A percentile compares a stretch with the other conserved stretches of the same genome.
Evolutionary conservation across 129 eudicot genomes (phyloP).

Genomic region (Glebionis coronaria): DNA sequence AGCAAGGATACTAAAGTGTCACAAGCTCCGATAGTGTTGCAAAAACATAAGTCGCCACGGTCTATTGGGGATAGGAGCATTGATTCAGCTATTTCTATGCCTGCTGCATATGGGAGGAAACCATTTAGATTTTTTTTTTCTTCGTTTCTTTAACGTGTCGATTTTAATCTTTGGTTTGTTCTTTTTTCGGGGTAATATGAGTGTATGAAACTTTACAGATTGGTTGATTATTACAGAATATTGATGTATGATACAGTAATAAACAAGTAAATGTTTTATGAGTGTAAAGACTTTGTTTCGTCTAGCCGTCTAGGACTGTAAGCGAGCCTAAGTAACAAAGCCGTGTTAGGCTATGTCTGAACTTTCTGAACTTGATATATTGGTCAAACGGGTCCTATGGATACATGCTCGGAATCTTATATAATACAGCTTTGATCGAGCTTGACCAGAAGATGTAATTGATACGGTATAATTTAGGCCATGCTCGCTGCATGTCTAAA

Average conservation of each 20-base stretch:
- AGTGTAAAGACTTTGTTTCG: constrained; percentile 18
- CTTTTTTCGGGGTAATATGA: constrained; percentile 9
- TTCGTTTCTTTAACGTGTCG: constrained; percentile 4
- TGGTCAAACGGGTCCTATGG: too few species aligned
- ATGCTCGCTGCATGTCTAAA: too few species aligned
- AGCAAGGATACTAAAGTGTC: constrained; percentile 44
- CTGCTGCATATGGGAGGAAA: constrained; percentile 69
- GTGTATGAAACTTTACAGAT: constrained; percentile 28
- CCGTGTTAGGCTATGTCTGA: too few species aligned
- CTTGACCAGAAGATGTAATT: too few species aligned
- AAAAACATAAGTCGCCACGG: constrained; percentile 48
- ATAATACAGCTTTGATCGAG: too few species aligned
- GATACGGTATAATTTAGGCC: too few species aligned
- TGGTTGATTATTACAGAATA: constrained; percentile 30
- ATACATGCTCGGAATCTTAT: too few species aligned
- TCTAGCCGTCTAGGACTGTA: not conserved
- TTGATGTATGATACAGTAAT: constrained; percentile 41
- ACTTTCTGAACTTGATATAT: too few species aligned
- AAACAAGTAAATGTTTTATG: constrained; percentile 24
- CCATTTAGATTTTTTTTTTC: constrained; percentile 64
- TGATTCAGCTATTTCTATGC: constrained; percentile 87
- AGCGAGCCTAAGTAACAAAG: not conserved
- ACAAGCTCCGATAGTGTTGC: constrained; percentile 43
- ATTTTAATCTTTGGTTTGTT: constrained; percentile 8
- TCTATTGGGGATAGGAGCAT: constrained; percentile 70